These are phyloP conservation scores for Apiospora aurea DNA, from an alignment of 2,329 filamentous ascomycete species.

Conservation along the genomic window DNA sequence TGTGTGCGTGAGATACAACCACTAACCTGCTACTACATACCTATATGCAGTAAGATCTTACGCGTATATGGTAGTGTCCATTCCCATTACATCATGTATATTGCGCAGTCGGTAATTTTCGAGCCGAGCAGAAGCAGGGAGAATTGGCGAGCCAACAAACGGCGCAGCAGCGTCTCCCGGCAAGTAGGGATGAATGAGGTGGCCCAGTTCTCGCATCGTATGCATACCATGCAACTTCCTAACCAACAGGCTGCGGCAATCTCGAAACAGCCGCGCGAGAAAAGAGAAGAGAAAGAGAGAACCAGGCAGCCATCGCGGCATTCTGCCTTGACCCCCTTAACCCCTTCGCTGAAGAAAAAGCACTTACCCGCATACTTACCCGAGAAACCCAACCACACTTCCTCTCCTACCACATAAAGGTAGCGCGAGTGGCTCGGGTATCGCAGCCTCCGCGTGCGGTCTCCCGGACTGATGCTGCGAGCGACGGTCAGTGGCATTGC, in stretches of 20 bases:
- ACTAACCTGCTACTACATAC: not conserved
- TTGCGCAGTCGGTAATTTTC: not conserved
- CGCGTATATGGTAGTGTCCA: not conserved
- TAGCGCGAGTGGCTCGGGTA: not conserved
- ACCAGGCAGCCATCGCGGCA: not conserved
- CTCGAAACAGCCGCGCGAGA: not conserved
- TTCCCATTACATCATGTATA: not conserved
- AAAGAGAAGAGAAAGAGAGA: not conserved
- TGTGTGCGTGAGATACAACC: not conserved
- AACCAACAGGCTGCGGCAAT: not conserved
- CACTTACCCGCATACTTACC: too few species aligned
- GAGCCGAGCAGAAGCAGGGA: not conserved
- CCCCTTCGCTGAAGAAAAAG: not conserved
- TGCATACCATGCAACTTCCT: not conserved
- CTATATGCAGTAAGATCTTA: constrained; percentile 9
- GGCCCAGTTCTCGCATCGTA: not conserved
- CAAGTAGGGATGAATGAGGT: not conserved
- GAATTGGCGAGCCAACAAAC: not conserved
- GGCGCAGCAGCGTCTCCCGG: not conserved
- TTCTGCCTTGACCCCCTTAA: not conserved
- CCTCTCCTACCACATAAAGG: not conserved
- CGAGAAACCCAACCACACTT: not conserved
- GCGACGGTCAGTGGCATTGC: not conserved
- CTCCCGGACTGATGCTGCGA: constrained; percentile 2
- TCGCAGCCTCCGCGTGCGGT: not conserved